Evolutionary conservation across 441 rosid species (phyloP), one percentile per base, ranked within the genome.

Genomic region (Pelargonium cotyledonis): DNA sequence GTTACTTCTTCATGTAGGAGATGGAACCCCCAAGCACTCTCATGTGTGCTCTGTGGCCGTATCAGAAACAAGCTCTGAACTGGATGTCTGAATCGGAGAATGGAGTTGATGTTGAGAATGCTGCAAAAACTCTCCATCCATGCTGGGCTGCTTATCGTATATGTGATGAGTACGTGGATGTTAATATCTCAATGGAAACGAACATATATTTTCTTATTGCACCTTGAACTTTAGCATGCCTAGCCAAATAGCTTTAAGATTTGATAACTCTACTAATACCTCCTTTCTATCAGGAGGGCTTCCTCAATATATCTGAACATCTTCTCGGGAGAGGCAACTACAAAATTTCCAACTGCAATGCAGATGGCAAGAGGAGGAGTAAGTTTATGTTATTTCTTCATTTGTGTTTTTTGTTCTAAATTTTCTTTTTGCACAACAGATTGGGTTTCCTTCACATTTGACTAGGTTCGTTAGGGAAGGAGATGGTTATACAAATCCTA

Each of bases 311-410:
- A 78, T 69, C 69, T 89, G 47, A 89, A 89, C 65, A 76, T 83
- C 47, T 87, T 85, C 80, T 85, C 90, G 0, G 87, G 95, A 16
- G 90, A 89, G 82, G 92, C 90, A 68, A 82, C 95, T 4, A 80
- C 83, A 68, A 81, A 85, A 64, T 85, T 89, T 72, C 92, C 90
- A 61, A 72, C 88, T 72, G 86, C 90, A 75, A 80, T 80, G 49
- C 85, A 85, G 57, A 87, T 85, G 85, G 85, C 90, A 40, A 81
- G 89, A 80, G 88, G 95, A 66, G 88, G 90, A 66, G 95, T 87
- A 73, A 47, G 95, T 79, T 70, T 75, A 70, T 76, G 7, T 62
- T 64, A 12, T 75, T 23, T 61, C 19, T 49, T 53, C 7, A 19
- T 19, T 60, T 41, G 3, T 40, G n/a, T 14, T 15, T 61, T 6